Percentiles rank a stretch among this genome's conserved stretches.
Evolutionary conservation across 2,329 filamentous ascomycete species (phyloP).

Genomic region (Aureobasidium namibiae): DNA sequence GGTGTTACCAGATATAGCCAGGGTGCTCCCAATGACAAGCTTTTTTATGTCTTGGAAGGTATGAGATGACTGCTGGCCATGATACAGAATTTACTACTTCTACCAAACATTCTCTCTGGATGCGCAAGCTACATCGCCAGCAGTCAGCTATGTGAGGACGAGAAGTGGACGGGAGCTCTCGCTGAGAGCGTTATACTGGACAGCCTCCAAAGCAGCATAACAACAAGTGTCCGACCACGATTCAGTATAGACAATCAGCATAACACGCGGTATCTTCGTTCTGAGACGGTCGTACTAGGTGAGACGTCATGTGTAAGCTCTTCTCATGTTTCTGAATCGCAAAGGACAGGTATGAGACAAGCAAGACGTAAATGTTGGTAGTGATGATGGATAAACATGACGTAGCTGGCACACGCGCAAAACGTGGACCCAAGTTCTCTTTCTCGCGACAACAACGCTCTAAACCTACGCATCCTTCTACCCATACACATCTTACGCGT

Average conservation of each 20-base stretch:
- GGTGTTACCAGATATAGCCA: background rate
- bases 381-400: background rate
- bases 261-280: background rate
- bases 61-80: background rate
- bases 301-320: background rate
- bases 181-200: background rate
- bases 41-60: background rate
- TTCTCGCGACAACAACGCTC: background rate
- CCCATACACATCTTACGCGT: background rate
- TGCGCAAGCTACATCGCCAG: no score
- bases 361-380: slow-evolving; percentile 1
- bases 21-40: background rate
- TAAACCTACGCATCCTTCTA: background rate
- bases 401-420: background rate
- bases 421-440: slow-evolving; percentile 6
- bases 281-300: background rate
- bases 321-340: background rate
- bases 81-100: background rate
- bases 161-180: background rate
- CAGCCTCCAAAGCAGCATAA: background rate
- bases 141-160: no score
- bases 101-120: no score
- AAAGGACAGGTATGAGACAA: background rate
- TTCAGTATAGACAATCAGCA: background rate
- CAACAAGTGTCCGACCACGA: background rate